These are phyloP conservation scores for Hanseniaspora meyeri DNA, from an alignment of 805 yeast genomes.

Conservation along the genomic window DNA sequence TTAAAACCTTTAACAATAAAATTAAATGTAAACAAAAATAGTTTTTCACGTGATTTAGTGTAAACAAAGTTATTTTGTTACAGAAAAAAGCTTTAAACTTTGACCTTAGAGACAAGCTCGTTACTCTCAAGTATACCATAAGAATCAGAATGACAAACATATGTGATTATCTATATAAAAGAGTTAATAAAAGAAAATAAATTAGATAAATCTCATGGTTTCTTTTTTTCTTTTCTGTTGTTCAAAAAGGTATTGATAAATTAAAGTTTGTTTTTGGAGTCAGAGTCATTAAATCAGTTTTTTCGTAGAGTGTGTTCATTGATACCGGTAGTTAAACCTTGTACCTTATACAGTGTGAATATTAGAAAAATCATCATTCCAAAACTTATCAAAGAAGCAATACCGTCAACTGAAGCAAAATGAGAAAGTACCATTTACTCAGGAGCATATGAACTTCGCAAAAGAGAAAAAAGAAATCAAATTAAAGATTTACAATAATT, in stretches of 20 bases:
- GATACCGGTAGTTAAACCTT: constrained; percentile 22
- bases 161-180: no score
- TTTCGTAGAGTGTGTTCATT: constrained; percentile 26
- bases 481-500: neutral
- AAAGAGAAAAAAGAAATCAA: constrained; percentile 30
- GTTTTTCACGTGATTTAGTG: neutral
- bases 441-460: no score
- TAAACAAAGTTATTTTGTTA: neutral
- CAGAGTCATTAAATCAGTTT: constrained; percentile 34
- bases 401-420: constrained; percentile 32
- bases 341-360: constrained; percentile 32
- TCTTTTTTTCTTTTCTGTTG: neutral
- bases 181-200: neutral
- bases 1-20: no score
- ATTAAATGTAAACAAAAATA: neutral
- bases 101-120: no score
- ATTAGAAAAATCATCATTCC: constrained; percentile 16
- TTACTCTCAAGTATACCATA: no score
- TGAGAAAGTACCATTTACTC: constrained; percentile 11
- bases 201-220: neutral
- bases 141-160: no score
- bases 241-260: no score
- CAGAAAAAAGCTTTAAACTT: no score
- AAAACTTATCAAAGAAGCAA: neutral
- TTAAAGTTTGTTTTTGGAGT: constrained; percentile 12